A percentile compares a stretch with the other conserved stretches of the same genome.
Conservation (phyloP, 345 rosid genomes). For the Balakata baccata region DNA sequence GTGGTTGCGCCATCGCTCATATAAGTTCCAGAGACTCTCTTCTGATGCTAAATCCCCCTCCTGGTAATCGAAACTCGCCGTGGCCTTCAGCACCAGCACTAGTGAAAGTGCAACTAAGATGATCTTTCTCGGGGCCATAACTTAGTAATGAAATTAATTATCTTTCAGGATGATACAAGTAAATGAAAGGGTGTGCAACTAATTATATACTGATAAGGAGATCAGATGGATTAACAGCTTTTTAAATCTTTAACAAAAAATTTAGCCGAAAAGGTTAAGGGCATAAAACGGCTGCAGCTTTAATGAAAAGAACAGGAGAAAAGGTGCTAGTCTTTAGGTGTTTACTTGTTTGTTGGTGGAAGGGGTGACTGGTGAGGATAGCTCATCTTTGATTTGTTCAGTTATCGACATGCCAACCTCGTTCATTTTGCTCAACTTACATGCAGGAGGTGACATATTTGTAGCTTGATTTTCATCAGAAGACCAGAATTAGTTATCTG, state of each 20-base stretch:
- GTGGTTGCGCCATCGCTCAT: slow-evolving; percentile 24
- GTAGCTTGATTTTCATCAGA: not conserved
- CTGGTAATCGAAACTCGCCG: slow-evolving; percentile 19
- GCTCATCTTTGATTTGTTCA: not conserved
- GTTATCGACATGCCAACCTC: slow-evolving; percentile 19
- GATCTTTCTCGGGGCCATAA: slow-evolving; percentile 9
- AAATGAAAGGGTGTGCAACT: not conserved
- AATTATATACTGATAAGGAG: not conserved
- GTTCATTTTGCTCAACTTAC: slow-evolving; percentile 19
- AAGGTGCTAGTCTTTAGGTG: not conserved
- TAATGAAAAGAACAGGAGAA: too few relatives aligned
- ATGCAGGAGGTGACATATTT: slow-evolving; percentile 16
- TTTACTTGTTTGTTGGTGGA: not conserved
- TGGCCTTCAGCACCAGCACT: slow-evolving; percentile 10
- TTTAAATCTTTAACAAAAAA: slow-evolving; percentile 22
- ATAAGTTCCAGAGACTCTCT: slow-evolving; percentile 23
- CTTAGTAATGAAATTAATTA: not conserved
- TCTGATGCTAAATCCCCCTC: slow-evolving; percentile 23
- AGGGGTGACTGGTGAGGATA: not conserved
- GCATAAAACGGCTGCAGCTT: not conserved
- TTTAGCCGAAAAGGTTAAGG: slow-evolving; percentile 9
- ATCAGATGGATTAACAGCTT: not conserved
- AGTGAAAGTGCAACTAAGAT: slow-evolving; percentile 16
- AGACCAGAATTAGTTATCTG: not conserved
- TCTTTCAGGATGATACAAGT: slow-evolving; percentile 4